phyloP scores from a whole-genome alignment of 805 yeast genomes.

The Candida caryicola region DNA sequence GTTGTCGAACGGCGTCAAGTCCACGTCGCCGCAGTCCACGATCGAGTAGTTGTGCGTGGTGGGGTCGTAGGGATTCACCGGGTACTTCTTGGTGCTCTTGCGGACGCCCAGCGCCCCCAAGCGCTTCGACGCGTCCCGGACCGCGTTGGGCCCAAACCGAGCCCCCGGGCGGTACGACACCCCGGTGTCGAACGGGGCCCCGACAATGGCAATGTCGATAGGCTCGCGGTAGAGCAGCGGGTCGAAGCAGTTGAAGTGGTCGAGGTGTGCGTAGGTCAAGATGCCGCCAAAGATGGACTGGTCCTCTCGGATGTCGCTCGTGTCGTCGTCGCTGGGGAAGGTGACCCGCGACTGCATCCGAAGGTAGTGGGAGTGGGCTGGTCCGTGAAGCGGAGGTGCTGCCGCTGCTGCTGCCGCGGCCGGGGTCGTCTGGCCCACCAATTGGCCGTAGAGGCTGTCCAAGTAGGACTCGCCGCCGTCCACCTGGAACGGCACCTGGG shows the following conservation, averaged over 20 bases:
- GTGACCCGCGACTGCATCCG: conserved; percentile 18
- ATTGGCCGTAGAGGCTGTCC: conserved; percentile 26
- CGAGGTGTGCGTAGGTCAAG: conserved; percentile 52
- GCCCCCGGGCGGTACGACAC: conserved; percentile 57
- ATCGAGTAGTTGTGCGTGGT: conserved; percentile 30
- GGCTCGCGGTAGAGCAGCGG: conserved; percentile 16
- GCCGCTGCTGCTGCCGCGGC: not conserved
- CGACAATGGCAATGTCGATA: conserved; percentile 54
- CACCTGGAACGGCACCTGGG: not conserved
- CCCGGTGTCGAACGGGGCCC: conserved; percentile 61
- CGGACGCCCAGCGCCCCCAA: conserved; percentile 30
- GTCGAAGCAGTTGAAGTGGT: conserved; percentile 47
- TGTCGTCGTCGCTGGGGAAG: conserved; percentile 36
- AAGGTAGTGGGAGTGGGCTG: conserved; percentile 12
- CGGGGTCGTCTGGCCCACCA: conserved; percentile 11
- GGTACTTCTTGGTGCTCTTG: conserved; percentile 6
- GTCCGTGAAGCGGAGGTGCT: not conserved
- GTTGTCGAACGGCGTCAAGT: conserved; percentile 68
- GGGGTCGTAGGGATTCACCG: conserved; percentile 52
- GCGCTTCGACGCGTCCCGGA: conserved; percentile 47
- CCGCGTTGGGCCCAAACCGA: conserved; percentile 56
- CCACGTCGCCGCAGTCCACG: conserved; percentile 68
- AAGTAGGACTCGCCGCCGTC: conserved; percentile 12
- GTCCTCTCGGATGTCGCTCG: conserved; percentile 21
- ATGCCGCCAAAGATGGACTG: conserved; percentile 46